Conservation (phyloP, 305 asterid genomes). For the Fraxinus albicans region DNA sequence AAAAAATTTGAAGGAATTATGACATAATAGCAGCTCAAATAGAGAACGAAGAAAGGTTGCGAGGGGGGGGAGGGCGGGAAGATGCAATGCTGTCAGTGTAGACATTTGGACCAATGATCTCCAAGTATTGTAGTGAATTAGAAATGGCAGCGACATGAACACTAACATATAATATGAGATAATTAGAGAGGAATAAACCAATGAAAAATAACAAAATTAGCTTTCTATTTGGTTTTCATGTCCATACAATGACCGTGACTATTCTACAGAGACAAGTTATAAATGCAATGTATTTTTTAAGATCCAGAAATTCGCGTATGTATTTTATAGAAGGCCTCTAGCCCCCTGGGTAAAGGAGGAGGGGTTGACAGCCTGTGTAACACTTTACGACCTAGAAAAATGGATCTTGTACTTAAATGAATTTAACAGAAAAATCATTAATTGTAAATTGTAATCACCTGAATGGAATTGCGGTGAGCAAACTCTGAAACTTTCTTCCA, state of each 20-base stretch:
- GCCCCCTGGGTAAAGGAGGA: neutral
- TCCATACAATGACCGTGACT: neutral
- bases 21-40: neutral
- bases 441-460: conserved; percentile 31
- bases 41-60: neutral
- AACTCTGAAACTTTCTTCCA: conserved; percentile 67
- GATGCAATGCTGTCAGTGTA: neutral
- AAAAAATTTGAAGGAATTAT: neutral
- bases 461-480: conserved; percentile 77
- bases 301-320: neutral
- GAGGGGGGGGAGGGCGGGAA: neutral
- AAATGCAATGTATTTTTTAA: neutral
- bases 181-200: neutral
- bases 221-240: neutral
- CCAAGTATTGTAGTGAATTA: neutral
- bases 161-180: neutral
- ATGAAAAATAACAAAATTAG: conserved; percentile 5
- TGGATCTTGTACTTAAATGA: conserved; percentile 26
- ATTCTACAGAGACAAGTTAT: neutral
- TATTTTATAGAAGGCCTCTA: neutral
- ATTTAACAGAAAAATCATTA: neutral
- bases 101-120: neutral
- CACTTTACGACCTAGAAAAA: conserved; percentile 8
- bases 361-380: neutral
- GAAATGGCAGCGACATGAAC: neutral